Percentiles rank a stretch among this genome's conserved stretches.
Conservation (phyloP, 164 flowering plant genomes). For the Saururus chinensis region DNA sequence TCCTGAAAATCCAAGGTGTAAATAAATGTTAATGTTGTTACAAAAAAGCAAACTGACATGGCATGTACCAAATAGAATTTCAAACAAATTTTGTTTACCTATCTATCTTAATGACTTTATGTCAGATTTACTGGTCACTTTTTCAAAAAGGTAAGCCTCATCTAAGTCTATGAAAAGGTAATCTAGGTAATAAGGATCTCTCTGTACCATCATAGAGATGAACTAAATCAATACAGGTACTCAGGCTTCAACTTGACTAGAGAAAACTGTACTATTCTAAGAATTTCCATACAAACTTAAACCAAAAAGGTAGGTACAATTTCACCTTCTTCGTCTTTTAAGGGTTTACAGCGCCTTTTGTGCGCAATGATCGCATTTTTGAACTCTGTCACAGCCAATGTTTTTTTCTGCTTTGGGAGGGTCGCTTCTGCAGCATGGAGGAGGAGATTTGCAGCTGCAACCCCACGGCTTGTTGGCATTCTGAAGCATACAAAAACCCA, state of each 20-base stretch:
- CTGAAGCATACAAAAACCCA: conserved; percentile 20
- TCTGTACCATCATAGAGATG: not conserved
- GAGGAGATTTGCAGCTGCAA: conserved; percentile 55
- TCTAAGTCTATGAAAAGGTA: not conserved
- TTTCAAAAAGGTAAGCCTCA: not conserved
- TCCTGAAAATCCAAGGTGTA: no score
- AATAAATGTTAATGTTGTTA: no score
- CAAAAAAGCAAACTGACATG: no score
- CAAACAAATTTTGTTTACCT: not conserved
- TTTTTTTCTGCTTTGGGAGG: conserved; percentile 67
- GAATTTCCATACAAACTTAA: no score
- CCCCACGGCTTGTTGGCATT: conserved; percentile 40
- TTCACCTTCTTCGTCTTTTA: conserved; percentile 32
- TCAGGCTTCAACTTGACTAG: not conserved
- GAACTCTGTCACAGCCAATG: conserved; percentile 44
- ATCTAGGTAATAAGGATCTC: not conserved
- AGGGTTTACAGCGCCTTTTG: conserved; percentile 49
- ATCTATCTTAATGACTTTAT: not conserved
- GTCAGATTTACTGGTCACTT: not conserved
- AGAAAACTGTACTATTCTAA: not conserved
- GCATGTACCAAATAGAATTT: not conserved
- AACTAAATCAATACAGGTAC: not conserved
- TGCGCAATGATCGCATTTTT: conserved; percentile 66
- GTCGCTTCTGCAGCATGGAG: conserved; percentile 53
- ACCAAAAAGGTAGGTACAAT: not conserved